These are phyloP conservation scores for Cercospora sp. DNA, from an alignment of 2,329 filamentous ascomycete genomes.

Conservation along the genomic window DNA sequence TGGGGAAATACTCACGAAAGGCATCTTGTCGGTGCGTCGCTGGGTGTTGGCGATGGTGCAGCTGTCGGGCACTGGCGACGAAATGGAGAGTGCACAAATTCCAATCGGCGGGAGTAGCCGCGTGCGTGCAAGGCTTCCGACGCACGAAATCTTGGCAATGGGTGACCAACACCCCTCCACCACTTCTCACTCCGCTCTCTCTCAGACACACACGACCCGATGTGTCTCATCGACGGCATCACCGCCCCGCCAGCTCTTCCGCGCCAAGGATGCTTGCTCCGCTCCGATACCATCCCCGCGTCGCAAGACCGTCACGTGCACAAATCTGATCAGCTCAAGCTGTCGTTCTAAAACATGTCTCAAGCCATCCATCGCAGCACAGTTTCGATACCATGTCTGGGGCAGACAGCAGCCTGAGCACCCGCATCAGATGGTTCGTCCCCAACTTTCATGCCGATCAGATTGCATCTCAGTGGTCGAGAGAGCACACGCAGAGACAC, in stretches of 20 bases:
- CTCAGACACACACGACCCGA: not conserved
- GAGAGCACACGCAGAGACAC: conserved; percentile 8
- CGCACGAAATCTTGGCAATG: conserved; percentile 7
- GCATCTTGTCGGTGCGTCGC: conserved; percentile 40
- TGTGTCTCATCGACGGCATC: not conserved
- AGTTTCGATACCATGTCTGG: not conserved
- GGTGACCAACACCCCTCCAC: not conserved
- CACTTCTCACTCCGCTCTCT: not conserved
- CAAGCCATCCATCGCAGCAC: not conserved
- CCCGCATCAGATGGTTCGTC: conserved; percentile 3
- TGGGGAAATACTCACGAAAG: conserved; percentile 40
- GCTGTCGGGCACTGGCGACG: conserved; percentile 9
- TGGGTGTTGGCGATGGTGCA: conserved; percentile 9
- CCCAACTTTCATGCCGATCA: not conserved
- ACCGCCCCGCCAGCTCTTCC: not conserved
- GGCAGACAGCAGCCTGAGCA: not conserved
- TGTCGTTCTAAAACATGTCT: conserved; percentile 12
- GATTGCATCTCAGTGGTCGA: not conserved
- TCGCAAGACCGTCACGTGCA: not conserved
- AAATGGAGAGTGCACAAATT: not conserved
- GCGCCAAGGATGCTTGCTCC: not conserved
- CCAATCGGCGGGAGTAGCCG: not conserved
- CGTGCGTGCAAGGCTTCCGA: not conserved
- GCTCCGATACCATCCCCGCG: not conserved
- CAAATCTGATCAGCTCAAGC: not conserved